phyloP scores from a whole-genome alignment of 2,329 filamentous ascomycete genomes.

The Conoideocrella luteorostrata region DNA sequence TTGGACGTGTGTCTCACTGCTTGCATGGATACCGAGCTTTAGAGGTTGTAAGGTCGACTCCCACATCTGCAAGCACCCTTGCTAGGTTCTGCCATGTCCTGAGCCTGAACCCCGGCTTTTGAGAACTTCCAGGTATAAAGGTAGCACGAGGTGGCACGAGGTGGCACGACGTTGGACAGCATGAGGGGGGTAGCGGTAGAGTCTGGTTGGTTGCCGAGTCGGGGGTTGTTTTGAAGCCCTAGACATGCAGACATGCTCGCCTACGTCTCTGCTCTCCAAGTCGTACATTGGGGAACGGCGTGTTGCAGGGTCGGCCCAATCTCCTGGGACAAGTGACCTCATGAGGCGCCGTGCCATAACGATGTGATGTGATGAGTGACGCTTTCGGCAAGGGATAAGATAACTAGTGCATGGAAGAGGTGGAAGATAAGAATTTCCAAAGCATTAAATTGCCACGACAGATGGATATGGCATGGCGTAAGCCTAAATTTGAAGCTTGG shows the following conservation, averaged over 20 bases:
- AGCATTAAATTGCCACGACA: no score
- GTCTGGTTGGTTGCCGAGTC: not conserved
- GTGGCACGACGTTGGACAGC: not conserved
- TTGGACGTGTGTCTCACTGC: no score
- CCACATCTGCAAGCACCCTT: not conserved
- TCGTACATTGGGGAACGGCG: conserved; percentile 4
- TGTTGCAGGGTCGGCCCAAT: conserved; percentile 11
- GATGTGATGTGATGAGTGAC: no score
- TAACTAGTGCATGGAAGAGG: no score
- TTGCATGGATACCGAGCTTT: not conserved
- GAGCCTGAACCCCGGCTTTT: not conserved
- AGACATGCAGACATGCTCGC: conserved; percentile 1
- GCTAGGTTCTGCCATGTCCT: not conserved
- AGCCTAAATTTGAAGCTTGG: no score
- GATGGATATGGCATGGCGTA: no score
- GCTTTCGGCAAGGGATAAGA: no score
- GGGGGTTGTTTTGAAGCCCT: not conserved
- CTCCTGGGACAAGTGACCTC: conserved; percentile 10
- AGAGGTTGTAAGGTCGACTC: not conserved
- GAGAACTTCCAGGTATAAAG: not conserved
- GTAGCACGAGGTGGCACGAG: not conserved
- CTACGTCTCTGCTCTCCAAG: conserved; percentile 1
- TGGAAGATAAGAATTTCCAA: no score
- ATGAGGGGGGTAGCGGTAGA: no score
- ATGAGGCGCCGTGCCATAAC: not conserved